phyloP scores from a whole-genome alignment of 257 asterid genomes.

The Solanum acaule region DNA sequence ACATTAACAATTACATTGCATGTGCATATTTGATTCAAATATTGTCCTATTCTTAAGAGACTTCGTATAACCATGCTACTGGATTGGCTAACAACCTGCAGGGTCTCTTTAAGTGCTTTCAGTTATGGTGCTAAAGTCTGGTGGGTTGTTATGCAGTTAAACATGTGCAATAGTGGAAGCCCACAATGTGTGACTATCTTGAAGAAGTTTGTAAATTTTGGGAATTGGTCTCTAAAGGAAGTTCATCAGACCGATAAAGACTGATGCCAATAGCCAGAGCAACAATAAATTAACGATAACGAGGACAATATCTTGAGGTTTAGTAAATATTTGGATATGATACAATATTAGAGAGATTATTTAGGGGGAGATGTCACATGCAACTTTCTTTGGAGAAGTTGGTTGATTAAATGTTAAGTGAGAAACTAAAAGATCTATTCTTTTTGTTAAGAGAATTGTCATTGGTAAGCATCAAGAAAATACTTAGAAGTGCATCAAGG shows the following conservation, averaged over 20 bases:
- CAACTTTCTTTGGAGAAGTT: background rate
- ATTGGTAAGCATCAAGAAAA: background rate
- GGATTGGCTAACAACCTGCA: background rate
- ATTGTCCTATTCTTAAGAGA: background rate
- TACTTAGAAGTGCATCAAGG: background rate
- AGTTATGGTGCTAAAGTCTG: background rate
- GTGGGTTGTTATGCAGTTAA: background rate
- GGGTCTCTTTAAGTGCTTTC: background rate
- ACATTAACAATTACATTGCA: background rate
- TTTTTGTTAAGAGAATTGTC: background rate
- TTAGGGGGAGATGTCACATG: background rate
- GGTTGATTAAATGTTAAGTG: background rate
- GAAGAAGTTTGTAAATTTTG: background rate
- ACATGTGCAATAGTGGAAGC: background rate
- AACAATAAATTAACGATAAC: background rate
- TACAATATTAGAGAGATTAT: background rate
- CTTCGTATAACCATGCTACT: background rate
- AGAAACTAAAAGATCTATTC: background rate
- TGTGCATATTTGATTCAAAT: background rate
- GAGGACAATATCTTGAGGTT: background rate
- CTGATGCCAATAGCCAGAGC: background rate
- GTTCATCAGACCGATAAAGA: background rate
- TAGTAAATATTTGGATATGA: background rate
- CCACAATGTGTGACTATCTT: background rate
- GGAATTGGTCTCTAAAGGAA: background rate